Base-by-base conservation (phyloP, 2,329 filamentous ascomycete species). In the Cordyceps militaris region DNA sequence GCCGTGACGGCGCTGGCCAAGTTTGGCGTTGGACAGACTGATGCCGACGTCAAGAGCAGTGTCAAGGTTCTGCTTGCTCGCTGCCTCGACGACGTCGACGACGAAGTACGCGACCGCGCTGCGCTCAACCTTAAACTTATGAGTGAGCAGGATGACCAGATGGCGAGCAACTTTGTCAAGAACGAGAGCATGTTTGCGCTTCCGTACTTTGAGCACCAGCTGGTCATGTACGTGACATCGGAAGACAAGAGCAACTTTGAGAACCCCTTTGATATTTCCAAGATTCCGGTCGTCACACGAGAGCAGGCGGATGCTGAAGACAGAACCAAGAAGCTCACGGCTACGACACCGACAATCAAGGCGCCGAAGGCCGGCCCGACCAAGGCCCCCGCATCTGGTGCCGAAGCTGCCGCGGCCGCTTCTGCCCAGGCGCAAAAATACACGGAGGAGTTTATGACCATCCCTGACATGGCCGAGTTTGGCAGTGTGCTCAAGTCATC, bases 241-340 rank as follows among this genome's bases (percentile, higher is more conserved):
- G 89, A 91, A 56, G 90, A 94, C 67, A 91, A 92, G 72, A 84
- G 87, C 43, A 89, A 88, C 0, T 99, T 97, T 66, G 83, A 87
- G 42, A 78, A 79, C 34, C 87, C 94, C 7, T 99, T 99, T 78
- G 93, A 97, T 70, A 87, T 99, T 67, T 85, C 87, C 66, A 87
- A 88, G 67, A 89, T 99, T 47, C 94, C 94, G 4, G 85, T 97
- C 49, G 94, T 99, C 64, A 96, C 91, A 21, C 86, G 94, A 60
- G 94, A 97, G 73, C 91, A 99, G 76, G 93, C 93, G 61, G 87
- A 97, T 66, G 94, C 94, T 13, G 93, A 97, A 72, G 94, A 97
- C 73, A 85, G 93, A 65, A 96, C 90, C 28, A 96, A 96, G 86
- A 97, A 97, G 79, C 88, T 97, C 66, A 96, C 91, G 3, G 90